Percentiles rank a stretch among this genome's conserved stretches.
phyloP scores from a whole-genome alignment of 108 stramenopile species.

The Nitzschia sp. region DNA sequence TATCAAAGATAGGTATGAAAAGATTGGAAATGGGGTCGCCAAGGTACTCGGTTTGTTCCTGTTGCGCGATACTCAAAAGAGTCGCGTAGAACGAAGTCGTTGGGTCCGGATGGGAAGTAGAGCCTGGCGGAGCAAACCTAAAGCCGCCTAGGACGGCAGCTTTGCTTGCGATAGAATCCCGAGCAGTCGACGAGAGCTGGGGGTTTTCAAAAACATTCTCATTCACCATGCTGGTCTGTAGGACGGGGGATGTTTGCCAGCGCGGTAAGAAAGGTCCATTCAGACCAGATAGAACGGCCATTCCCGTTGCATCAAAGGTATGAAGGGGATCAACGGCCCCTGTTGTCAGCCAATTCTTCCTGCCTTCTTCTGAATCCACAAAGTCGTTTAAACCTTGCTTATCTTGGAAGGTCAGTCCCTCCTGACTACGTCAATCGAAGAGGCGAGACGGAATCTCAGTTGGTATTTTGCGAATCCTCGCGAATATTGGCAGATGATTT shows the following conservation, averaged over 20 bases:
- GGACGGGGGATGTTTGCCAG: conserved; percentile 11
- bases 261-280: conserved; percentile 6
- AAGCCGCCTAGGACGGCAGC: not conserved
- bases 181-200: not conserved
- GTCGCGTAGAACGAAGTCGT: not conserved
- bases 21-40: conserved; percentile 30
- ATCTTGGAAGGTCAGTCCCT: not conserved
- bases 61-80: not conserved
- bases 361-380: not conserved
- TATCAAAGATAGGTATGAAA: conserved; percentile 30
- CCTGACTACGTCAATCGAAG: not conserved
- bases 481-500: too few species aligned
- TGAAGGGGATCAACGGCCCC: not conserved
- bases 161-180: not conserved
- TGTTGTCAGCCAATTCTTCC: not conserved
- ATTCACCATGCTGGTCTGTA: conserved; percentile 1
- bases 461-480: not conserved
- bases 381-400: not conserved
- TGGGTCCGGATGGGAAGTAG: not conserved
- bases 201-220: not conserved
- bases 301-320: not conserved
- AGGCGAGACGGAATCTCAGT: not conserved
- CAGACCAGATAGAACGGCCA: not conserved
- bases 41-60: conserved; percentile 3
- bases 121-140: not conserved